These are phyloP conservation scores for Trichothecium sympodiale DNA, from an alignment of 2,329 filamentous ascomycete species.

Conservation along the genomic window DNA sequence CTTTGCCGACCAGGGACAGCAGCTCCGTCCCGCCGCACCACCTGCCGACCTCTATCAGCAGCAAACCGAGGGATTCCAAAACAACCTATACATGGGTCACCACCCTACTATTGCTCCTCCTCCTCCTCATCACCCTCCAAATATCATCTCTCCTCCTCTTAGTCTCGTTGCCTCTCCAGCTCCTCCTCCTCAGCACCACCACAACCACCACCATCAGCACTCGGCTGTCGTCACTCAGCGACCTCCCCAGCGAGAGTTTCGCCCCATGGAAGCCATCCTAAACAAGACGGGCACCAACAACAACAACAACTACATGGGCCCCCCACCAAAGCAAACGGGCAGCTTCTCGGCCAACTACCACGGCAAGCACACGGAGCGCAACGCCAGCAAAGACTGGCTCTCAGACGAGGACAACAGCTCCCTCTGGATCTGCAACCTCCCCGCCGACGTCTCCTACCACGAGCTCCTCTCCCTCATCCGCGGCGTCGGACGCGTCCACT, in stretches of 20 bases:
- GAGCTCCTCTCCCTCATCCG: constrained; percentile 33
- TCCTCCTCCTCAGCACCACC: too few species aligned
- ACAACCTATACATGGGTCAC: too few species aligned
- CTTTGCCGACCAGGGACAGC: too few species aligned
- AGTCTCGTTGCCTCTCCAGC: too few species aligned
- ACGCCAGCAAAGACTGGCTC: constrained; percentile 22
- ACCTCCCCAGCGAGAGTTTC: neutral
- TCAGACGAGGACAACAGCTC: constrained; percentile 31
- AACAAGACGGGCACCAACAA: neutral
- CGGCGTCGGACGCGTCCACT: constrained; percentile 37
- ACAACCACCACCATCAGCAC: too few species aligned
- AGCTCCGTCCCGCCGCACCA: too few species aligned
- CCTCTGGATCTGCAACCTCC: constrained; percentile 41
- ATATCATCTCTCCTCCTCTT: too few species aligned
- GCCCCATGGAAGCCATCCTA: constrained; percentile 6
- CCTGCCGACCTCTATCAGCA: too few species aligned
- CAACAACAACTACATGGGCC: neutral
- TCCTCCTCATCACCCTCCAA: too few species aligned
- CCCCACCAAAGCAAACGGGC: neutral
- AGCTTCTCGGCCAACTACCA: constrained; percentile 23
- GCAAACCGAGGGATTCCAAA: too few species aligned
- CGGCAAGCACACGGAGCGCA: constrained; percentile 22
- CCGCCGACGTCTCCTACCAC: constrained; percentile 26
- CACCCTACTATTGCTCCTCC: too few species aligned
- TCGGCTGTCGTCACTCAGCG: too few species aligned